These are phyloP conservation scores for Glebionis coronaria DNA, from an alignment of 129 eudicot genomes.

Conservation along the genomic window DNA sequence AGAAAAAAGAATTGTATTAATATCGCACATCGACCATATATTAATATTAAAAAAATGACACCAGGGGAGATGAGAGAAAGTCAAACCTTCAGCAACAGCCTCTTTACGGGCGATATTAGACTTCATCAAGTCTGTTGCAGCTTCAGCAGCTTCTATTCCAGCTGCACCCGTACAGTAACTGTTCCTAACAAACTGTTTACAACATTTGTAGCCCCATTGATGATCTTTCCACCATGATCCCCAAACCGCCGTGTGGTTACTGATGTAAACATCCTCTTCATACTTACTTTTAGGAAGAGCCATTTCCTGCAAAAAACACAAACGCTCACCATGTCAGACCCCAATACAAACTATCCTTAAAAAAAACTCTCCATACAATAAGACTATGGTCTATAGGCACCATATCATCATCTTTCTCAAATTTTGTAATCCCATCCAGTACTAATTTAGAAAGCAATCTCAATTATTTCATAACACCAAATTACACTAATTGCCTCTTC, in stretches of 20 bases:
- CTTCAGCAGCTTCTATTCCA: constrained; percentile 96
- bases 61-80: neutral
- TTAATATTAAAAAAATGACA: too few species aligned
- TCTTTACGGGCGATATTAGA: constrained; percentile 94
- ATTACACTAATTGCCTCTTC: too few species aligned
- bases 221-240: constrained; percentile 95
- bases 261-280: constrained; percentile 77
- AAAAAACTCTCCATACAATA: too few species aligned
- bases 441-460: too few species aligned
- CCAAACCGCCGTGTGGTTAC: constrained; percentile 76
- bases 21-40: too few species aligned
- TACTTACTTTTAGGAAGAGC: constrained; percentile 88
- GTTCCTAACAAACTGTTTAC: constrained; percentile 71
- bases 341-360: too few species aligned
- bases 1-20: too few species aligned
- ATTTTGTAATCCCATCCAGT: too few species aligned
- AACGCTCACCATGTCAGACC: too few species aligned
- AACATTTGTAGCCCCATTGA: constrained; percentile 90
- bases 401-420: too few species aligned
- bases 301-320: constrained; percentile 44
- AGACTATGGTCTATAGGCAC: too few species aligned
- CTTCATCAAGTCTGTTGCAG: constrained; percentile 79
- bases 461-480: too few species aligned
- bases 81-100: constrained; percentile 45
- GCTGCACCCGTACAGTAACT: constrained; percentile 93